Percentiles rank a stretch among this genome's conserved stretches.
Evolutionary conservation across 1,284 basidiomycete genomes (phyloP).

Genomic region (Pseudozyma pruni): DNA sequence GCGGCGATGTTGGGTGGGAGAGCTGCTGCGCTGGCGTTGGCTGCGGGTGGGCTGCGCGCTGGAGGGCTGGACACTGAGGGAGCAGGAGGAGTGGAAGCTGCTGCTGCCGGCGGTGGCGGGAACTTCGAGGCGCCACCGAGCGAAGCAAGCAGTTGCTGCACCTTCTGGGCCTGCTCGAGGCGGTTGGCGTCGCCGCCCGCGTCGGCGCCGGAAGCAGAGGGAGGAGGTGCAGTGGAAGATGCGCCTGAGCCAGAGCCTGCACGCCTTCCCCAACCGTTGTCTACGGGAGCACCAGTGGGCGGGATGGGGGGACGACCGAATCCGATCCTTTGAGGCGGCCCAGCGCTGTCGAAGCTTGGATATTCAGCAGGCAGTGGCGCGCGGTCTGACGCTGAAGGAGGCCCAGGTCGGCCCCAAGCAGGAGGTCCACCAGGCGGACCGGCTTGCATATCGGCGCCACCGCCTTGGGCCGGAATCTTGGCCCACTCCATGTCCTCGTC

Average conservation of each 20-base stretch:
- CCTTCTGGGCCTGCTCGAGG: conserved; percentile 67
- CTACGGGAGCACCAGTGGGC: conserved; percentile 32
- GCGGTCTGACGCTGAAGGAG: conserved; percentile 14
- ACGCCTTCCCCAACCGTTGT: conserved; percentile 45
- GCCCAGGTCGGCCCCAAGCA: conserved; percentile 18
- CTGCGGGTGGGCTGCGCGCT: conserved; percentile 22
- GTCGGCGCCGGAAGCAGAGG: conserved; percentile 6
- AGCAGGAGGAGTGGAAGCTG: conserved; percentile 21
- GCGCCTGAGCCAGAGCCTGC: conserved; percentile 28
- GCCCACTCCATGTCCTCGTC: conserved; percentile 54
- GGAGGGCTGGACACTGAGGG: conserved; percentile 18
- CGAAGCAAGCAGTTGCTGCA: conserved; percentile 65
- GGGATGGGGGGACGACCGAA: conserved; percentile 39
- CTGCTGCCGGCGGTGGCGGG: conserved; percentile 18
- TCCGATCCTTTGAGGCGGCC: conserved; percentile 8
- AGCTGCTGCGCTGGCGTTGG: conserved; percentile 5
- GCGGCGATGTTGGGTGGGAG: conserved; percentile 54
- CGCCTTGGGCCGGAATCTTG: conserved; percentile 14
- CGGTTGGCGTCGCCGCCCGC: conserved; percentile 45
- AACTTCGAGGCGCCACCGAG: conserved; percentile 48
- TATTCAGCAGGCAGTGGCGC: conserved; percentile 26
- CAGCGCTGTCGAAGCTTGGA: conserved; percentile 16
- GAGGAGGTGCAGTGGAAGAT: conserved; percentile 13
- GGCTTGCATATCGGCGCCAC: conserved; percentile 20
- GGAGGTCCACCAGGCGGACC: conserved; percentile 63